Base-by-base conservation (phyloP, 495 filamentous ascomycete genomes). In the Penicillium mononematosum region DNA sequence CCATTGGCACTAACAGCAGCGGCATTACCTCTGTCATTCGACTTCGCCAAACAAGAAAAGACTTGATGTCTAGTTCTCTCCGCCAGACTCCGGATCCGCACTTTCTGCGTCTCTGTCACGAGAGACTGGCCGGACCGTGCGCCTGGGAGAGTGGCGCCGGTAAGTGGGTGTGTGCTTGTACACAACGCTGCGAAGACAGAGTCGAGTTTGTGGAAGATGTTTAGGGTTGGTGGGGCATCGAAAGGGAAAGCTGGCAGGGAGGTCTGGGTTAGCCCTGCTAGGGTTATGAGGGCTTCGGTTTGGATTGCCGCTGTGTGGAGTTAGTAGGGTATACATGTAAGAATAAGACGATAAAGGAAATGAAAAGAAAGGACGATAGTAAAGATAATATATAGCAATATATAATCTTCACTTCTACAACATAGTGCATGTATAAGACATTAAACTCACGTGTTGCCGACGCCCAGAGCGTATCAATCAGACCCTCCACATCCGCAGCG, bases 381-480 rank as follows among this genome's bases (percentile, higher is more conserved):
- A 44, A 14, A 24, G 43, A 24, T 24, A 12, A 5, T 6, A 25
- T 20, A 44, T 44, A 24, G 7, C 14, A 46, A 17, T 17, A 17
- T 19, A 27, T 29, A 1, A 17, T 29, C 16, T 5, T 45, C 14
- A 16, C 5, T 46, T n/a, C 16, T 38, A 38, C 36, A 22, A 20
- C 8, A 29, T 29, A 29, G 41, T 43, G 39, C 2, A 12, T 31
- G 47, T 24, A 50, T 41, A 17, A 39, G 12, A 45, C 19, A 44
- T 39, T 16, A 56, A 58, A 65, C 90, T 58, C 78, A 94, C 90
- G 90, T 10, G 90, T 94, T 3, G 88, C 88, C 42, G 83, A 88
- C 24, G 87, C 76, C 92, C 92, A 96, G 8, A 96, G 70, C 11
- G 92, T 81, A 72, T 93, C 86, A 16, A 93, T 73, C 16, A 93